phyloP scores from a whole-genome alignment of 148 eudicot genomes.

The Silene latifolia region DNA sequence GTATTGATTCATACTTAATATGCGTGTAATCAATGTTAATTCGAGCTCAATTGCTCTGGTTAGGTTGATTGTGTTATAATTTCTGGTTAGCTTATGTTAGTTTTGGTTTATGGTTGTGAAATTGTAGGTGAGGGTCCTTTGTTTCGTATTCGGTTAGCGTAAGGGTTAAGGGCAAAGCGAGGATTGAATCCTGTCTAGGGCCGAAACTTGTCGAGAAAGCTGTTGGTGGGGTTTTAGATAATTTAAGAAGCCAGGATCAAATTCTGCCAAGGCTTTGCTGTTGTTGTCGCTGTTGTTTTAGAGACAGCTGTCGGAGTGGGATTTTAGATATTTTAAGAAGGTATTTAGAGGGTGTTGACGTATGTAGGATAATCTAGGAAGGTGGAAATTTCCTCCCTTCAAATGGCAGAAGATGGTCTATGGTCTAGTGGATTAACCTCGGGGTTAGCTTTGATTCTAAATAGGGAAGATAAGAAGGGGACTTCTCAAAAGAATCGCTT shows the following conservation, averaged over 20 bases:
- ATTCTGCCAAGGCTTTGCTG: background rate
- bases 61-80: background rate
- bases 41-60: background rate
- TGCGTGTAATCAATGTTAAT: background rate
- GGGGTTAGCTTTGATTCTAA: conserved; percentile 71
- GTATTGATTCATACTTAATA: background rate
- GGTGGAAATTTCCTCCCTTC: conserved; percentile 28
- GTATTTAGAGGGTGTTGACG: conserved; percentile 4
- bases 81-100: background rate
- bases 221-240: background rate
- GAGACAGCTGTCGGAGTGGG: background rate
- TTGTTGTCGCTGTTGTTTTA: background rate
- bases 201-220: background rate
- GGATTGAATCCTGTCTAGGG: background rate
- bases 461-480: conserved; percentile 47
- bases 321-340: background rate
- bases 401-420: conserved; percentile 72
- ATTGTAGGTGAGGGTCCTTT: conserved; percentile 7
- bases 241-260: background rate
- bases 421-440: conserved; percentile 61
- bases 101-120: background rate
- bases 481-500: conserved; percentile 56
- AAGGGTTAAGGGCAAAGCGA: background rate
- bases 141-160: background rate
- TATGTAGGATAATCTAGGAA: conserved; percentile 34